Evolutionary conservation across 495 filamentous ascomycete genomes (phyloP), one percentile per base, ranked within the genome.

Genomic region (Bombardia bombarda): DNA sequence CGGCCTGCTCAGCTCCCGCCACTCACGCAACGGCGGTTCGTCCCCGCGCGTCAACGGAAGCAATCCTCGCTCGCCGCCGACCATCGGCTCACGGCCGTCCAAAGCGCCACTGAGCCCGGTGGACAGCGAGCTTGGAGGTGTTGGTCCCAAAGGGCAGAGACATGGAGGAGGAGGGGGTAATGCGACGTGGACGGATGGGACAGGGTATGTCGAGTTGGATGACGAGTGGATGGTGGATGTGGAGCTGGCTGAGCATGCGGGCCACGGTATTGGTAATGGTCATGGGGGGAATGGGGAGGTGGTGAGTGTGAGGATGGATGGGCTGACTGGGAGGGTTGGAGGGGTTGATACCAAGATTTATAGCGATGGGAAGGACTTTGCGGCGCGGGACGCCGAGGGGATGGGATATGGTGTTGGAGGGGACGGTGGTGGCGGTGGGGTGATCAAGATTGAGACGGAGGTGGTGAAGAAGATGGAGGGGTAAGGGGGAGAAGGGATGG

Each of bases 191-290:
- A 26, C 31, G 30, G 20, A 32, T 18, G n/a, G n/a, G n/a, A 21
- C 46, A 1, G 46, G 51, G 0, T 57, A 57, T 42, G 41, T 55
- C 0, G 54, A 60, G 44, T 33, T 60, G 28, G 51, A 57, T 9
- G 51, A 59, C 21, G 24, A 32, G 18, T 28, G 30, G 38, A 35
- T 35, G 37, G 42, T 49, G 17, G 56, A 51, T 42, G 48, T 55
- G 7, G 56, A 59, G 40, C 10, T 54, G 47, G 45, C 38, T 4
- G 53, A 54, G 14, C n/a, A n/a, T n/a, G n/a, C n/a, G n/a, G n/a
- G n/a, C n/a, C n/a, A n/a, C n/a, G n/a, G n/a, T n/a, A n/a, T n/a
- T n/a, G n/a, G n/a, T n/a, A 20, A 36, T 19, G 16, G 10, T 18
- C 7, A 36, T 20, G 16, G 10, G 1, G 33, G 33, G 26, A 28